These are phyloP conservation scores for Amesomyces nigricolor DNA, from an alignment of 2,329 filamentous ascomycete genomes.

Conservation along the genomic window DNA sequence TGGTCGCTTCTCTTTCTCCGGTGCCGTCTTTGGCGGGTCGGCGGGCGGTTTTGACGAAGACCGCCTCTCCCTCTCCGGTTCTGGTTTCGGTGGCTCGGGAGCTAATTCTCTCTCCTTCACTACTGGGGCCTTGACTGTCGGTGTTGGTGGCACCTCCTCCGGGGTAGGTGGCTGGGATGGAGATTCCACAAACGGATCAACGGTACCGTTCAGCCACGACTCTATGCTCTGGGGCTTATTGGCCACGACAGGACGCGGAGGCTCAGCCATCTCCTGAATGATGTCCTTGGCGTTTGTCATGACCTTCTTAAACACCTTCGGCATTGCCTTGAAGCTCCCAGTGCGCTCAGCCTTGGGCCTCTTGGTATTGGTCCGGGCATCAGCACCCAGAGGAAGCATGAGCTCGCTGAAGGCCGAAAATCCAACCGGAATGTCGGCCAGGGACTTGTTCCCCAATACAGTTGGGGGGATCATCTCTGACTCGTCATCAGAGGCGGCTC, in stretches of 20 bases:
- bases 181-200: conserved; percentile 56
- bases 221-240: conserved; percentile 61
- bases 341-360: conserved; percentile 46
- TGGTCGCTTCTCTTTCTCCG: not conserved
- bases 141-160: conserved; percentile 3
- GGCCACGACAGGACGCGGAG: conserved; percentile 42
- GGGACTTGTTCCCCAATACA: conserved; percentile 42
- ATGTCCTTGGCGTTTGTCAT: conserved; percentile 61
- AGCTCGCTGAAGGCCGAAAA: conserved; percentile 63
- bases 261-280: conserved; percentile 55
- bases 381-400: conserved; percentile 48
- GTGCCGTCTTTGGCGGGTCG: not conserved
- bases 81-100: conserved; percentile 20
- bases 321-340: conserved; percentile 54
- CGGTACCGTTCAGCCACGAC: conserved; percentile 57
- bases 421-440: conserved; percentile 58
- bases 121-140: conserved; percentile 19
- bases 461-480: conserved; percentile 38
- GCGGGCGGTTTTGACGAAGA: not conserved
- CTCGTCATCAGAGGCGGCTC: conserved; percentile 30
- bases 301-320: conserved; percentile 60
- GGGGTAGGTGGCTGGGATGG: conserved; percentile 25
- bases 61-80: conserved; percentile 22
- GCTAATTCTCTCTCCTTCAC: not conserved
- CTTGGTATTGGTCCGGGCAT: conserved; percentile 39